Percentiles rank a stretch among this genome's conserved stretches.
Evolutionary conservation across 116 monocot genomes (phyloP).

Genomic region (Iris pallida): DNA sequence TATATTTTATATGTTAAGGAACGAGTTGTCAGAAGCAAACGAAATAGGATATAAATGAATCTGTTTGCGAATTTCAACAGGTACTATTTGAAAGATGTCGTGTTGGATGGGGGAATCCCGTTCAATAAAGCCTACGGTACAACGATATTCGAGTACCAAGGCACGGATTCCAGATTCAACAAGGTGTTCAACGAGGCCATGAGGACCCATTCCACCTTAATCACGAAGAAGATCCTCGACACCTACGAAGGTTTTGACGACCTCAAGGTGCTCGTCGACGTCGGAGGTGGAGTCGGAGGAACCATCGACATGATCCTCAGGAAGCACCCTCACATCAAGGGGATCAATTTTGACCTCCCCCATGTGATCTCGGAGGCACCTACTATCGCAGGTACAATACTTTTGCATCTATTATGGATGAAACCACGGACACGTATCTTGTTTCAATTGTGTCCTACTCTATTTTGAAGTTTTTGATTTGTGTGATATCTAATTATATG

Average conservation of each 20-base stretch:
- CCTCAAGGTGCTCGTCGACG: constrained; percentile 5
- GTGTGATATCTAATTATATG: no score
- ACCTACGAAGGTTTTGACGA: constrained; percentile 12
- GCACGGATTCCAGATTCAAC: constrained; percentile 17
- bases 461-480: no score
- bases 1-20: no score
- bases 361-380: constrained; percentile 17
- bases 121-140: constrained; percentile 4
- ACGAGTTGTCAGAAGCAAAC: no score
- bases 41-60: no score
- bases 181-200: constrained; percentile 18
- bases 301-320: constrained; percentile 16
- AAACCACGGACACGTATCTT: no score
- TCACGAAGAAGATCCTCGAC: constrained; percentile 20
- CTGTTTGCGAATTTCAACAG: constrained; percentile 4
- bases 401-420: no score
- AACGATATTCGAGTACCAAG: constrained; percentile 7
- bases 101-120: constrained; percentile 14
- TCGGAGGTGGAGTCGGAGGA: constrained; percentile 18
- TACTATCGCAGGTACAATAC: constrained; percentile 6
- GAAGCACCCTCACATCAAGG: constrained; percentile 15
- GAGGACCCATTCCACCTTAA: constrained; percentile 17
- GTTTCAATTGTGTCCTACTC: no score
- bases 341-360: constrained; percentile 20
- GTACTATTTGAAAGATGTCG: constrained; percentile 22